Percentiles rank a stretch among this genome's conserved stretches.
Evolutionary conservation across 352 stramenopile species (phyloP).

Genomic region (Blastocystis hominis): DNA sequence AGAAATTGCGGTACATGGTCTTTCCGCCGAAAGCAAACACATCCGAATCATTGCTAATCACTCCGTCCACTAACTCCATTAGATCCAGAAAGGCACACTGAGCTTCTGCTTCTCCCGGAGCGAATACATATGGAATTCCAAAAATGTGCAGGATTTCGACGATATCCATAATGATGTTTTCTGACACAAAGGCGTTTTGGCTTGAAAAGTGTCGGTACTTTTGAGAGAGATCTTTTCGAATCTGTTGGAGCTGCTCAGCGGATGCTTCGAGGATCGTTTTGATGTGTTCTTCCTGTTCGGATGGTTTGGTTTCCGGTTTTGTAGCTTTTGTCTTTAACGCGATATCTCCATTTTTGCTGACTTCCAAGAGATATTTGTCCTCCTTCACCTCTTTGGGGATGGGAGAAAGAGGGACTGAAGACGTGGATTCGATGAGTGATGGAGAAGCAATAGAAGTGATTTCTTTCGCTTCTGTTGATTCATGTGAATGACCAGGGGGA

Average conservation of each 20-base stretch:
- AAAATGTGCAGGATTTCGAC: constrained; percentile 88
- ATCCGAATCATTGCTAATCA: constrained; percentile 94
- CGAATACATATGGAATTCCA: constrained; percentile 93
- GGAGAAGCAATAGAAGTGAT: too few species aligned
- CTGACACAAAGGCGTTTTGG: constrained; percentile 62
- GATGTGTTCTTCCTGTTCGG: not conserved
- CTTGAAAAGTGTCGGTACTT: constrained; percentile 64
- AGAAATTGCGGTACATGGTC: constrained; percentile 97
- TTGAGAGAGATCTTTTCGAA: not conserved
- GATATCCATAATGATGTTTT: constrained; percentile 71
- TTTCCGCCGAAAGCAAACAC: constrained; percentile 85
- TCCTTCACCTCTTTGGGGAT: not conserved
- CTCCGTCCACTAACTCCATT: constrained; percentile 86
- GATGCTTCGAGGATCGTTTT: not conserved
- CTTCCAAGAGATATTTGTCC: not conserved
- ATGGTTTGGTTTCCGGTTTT: not conserved
- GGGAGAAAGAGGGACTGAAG: too few species aligned
- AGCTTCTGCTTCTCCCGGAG: constrained; percentile 95
- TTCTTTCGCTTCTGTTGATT: too few species aligned
- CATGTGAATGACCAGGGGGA: too few species aligned
- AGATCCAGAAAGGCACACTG: constrained; percentile 90
- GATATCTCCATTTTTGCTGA: not conserved
- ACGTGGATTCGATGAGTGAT: too few species aligned
- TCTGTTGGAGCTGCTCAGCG: not conserved
- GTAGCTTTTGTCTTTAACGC: not conserved